These are phyloP conservation scores for Botrytis squamosa DNA, from an alignment of 2,329 filamentous ascomycete species.

Conservation along the genomic window DNA sequence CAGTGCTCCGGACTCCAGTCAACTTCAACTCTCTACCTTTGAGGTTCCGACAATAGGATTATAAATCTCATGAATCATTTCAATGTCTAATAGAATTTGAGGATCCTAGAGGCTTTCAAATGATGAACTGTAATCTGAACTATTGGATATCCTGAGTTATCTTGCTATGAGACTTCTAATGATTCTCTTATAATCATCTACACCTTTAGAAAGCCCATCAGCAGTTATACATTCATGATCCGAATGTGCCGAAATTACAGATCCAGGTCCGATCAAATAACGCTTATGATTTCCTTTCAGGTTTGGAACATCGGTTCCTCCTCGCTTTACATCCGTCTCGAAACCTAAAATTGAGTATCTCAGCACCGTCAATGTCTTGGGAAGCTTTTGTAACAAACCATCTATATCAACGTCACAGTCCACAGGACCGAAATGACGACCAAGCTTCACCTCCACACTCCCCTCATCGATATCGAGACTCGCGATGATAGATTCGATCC, in stretches of 20 bases:
- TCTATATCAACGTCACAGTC: constrained; percentile 66
- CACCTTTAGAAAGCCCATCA: constrained; percentile 69
- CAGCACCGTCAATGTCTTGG: not conserved
- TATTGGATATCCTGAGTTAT: not conserved
- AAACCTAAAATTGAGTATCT: constrained; percentile 52
- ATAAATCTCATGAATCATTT: not conserved
- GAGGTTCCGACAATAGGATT: not conserved
- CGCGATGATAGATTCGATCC: not conserved
- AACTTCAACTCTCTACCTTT: not conserved
- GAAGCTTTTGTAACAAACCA: constrained; percentile 44
- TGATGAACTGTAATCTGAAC: not conserved
- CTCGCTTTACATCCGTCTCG: constrained; percentile 76
- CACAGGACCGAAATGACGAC: constrained; percentile 72
- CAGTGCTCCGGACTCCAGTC: not conserved
- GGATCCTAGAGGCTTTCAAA: not conserved
- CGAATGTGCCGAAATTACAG: constrained; percentile 81
- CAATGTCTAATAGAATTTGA: too few relatives aligned
- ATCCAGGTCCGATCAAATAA: constrained; percentile 65
- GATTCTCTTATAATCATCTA: constrained; percentile 67
- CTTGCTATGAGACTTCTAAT: not conserved
- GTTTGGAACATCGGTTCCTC: constrained; percentile 80
- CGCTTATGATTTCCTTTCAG: constrained; percentile 39
- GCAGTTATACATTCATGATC: constrained; percentile 76
- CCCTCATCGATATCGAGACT: not conserved
- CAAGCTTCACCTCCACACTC: constrained; percentile 57